Evolutionary conservation across 306 rosid genomes (phyloP).

Genomic region (Trifolium pratense): DNA sequence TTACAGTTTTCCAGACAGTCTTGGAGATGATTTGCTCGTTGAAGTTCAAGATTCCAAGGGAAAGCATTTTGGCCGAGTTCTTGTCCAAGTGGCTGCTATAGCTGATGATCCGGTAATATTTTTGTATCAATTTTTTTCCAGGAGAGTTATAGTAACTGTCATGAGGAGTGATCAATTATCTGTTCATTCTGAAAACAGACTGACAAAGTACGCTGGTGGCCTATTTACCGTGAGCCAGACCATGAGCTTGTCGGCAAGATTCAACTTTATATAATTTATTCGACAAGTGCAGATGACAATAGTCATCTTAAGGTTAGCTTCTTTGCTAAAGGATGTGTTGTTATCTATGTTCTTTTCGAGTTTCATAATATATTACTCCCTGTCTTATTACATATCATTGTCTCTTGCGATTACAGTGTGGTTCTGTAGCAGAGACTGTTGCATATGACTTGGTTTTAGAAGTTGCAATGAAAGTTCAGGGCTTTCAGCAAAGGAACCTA

Average conservation of each 20-base stretch:
- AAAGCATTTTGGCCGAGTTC: slow-evolving; percentile 78
- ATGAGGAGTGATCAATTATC: slow-evolving; percentile 28
- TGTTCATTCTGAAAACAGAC: slow-evolving; percentile 63
- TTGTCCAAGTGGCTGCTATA: slow-evolving; percentile 83
- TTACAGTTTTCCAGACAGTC: slow-evolving; percentile 96
- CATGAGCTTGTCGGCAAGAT: slow-evolving; percentile 88
- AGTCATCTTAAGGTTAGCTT: slow-evolving; percentile 76
- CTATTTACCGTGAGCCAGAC: slow-evolving; percentile 74
- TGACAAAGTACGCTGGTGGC: slow-evolving; percentile 97
- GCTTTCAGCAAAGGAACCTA: slow-evolving; percentile 86
- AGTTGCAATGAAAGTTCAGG: slow-evolving; percentile 93
- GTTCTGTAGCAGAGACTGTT: slow-evolving; percentile 95
- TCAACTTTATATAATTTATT: slow-evolving; percentile 76
- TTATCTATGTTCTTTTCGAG: slow-evolving; percentile 2
- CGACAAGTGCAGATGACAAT: slow-evolving; percentile 80
- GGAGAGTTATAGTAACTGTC: slow-evolving; percentile 17
- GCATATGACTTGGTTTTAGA: slow-evolving; percentile 92
- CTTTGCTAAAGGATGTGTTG: slow-evolving; percentile 14
- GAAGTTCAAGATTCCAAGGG: slow-evolving; percentile 97
- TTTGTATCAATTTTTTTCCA: slow-evolving; percentile 17
- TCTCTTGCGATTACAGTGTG: slow-evolving; percentile 59
- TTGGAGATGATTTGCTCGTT: slow-evolving; percentile 86
- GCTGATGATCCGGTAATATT: slow-evolving; percentile 82
- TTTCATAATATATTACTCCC: slow-evolving; percentile 12
- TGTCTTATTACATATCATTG: slow-evolving; percentile 9